These are phyloP conservation scores for Rhodotorula kratochvilovae DNA, from an alignment of 768 basidiomycete species.

Conservation along the genomic window DNA sequence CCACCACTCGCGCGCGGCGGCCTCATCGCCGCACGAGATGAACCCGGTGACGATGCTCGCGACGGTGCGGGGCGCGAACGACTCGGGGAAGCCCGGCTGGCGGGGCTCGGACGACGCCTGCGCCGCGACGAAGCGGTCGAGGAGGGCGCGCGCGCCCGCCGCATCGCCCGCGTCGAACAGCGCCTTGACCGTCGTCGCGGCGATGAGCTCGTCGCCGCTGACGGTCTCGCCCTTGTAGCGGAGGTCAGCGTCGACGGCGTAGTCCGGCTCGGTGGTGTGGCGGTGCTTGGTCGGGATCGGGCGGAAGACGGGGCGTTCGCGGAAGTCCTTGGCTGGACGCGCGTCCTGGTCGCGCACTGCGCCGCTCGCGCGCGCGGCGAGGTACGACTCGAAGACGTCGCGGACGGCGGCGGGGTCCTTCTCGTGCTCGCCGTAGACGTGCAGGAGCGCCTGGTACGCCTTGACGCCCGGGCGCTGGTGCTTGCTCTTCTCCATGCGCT, in stretches of 20 bases:
- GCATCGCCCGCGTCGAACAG: constrained; percentile 52
- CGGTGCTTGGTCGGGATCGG: constrained; percentile 15
- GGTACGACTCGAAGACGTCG: constrained; percentile 31
- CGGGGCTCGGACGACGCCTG: constrained; percentile 8
- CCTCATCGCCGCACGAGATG: constrained; percentile 54
- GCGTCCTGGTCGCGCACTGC: background rate
- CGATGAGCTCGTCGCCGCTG: constrained; percentile 59
- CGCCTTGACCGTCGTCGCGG: constrained; percentile 59
- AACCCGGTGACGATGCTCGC: constrained; percentile 51
- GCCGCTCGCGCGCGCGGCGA: constrained; percentile 6
- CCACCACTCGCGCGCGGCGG: constrained; percentile 63
- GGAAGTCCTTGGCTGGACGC: too few relatives aligned
- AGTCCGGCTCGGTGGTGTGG: constrained; percentile 7
- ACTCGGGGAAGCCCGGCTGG: constrained; percentile 45
- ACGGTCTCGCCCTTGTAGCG: constrained; percentile 52
- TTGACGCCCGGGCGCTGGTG: background rate
- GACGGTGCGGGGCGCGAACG: constrained; percentile 39
- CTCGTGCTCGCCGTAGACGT: constrained; percentile 26
- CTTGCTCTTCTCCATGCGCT: constrained; percentile 23
- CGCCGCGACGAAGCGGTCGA: constrained; percentile 33
- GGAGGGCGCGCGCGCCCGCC: constrained; percentile 28
- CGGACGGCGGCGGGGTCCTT: constrained; percentile 29
- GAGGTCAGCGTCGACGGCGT: constrained; percentile 38
- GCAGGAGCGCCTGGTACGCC: constrained; percentile 10
- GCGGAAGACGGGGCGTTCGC: background rate